A percentile compares a stretch with the other conserved stretches of the same genome.
These are phyloP conservation scores for Suhomyces terraborum DNA, from an alignment of 1,139 yeast genomes.

Conservation along the genomic window DNA sequence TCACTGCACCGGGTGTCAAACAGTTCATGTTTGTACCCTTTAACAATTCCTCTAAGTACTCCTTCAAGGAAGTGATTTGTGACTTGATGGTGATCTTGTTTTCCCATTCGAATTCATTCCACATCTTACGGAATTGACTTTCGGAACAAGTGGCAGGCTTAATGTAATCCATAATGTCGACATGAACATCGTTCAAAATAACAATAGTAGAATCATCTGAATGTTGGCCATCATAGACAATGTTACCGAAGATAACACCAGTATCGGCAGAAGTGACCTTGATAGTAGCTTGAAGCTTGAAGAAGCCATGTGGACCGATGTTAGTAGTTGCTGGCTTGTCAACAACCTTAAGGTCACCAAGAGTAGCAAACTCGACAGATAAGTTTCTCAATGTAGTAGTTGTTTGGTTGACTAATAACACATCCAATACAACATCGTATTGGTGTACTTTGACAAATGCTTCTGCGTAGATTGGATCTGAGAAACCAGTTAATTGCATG, in stretches of 20 bases:
- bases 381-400: conserved; percentile 86
- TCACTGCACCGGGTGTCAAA: conserved; percentile 85
- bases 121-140: conserved; percentile 91
- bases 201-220: conserved; percentile 90
- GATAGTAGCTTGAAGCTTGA: conserved; percentile 82
- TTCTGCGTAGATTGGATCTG: conserved; percentile 97
- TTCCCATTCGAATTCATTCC: conserved; percentile 99
- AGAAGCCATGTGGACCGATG: conserved; percentile 95
- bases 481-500: conserved; percentile 92
- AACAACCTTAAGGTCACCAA: conserved; percentile 93
- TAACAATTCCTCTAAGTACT: conserved; percentile 75
- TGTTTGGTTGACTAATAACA: conserved; percentile 92
- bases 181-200: conserved; percentile 90
- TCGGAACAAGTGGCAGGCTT: conserved; percentile 92
- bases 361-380: conserved; percentile 92
- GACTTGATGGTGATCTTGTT: conserved; percentile 92
- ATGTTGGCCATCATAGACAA: conserved; percentile 94
- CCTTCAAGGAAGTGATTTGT: conserved; percentile 65
- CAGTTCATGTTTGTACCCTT: conserved; percentile 92
- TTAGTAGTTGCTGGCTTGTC: conserved; percentile 93
- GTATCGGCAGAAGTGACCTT: conserved; percentile 98
- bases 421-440: conserved; percentile 93
- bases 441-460: conserved; percentile 95
- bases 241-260: conserved; percentile 84
- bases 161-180: conserved; percentile 96